These are phyloP conservation scores for Cystoderma amianthinum DNA, from an alignment of 768 basidiomycete species.

Conservation along the genomic window DNA sequence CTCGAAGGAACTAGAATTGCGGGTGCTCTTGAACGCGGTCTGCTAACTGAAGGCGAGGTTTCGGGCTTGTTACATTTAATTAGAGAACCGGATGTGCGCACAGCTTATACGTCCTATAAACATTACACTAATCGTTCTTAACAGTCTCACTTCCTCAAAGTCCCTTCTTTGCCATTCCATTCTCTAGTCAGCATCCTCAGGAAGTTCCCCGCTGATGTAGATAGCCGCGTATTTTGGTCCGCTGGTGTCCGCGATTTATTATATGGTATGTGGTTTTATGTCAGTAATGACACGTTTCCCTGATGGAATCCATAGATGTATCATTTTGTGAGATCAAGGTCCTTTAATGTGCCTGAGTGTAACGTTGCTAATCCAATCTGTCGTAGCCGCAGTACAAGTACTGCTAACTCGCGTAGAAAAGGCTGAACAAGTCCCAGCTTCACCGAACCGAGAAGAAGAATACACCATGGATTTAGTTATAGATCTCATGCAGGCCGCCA, in stretches of 20 bases:
- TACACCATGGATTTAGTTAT: constrained; percentile 28
- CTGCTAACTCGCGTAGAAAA: constrained; percentile 42
- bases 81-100: constrained; percentile 66
- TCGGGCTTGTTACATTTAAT: constrained; percentile 63
- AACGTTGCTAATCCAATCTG: constrained; percentile 2
- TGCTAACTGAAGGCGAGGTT: constrained; percentile 64
- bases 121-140: no score
- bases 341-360: neutral
- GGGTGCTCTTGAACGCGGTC: constrained; percentile 52
- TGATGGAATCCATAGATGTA: constrained; percentile 15
- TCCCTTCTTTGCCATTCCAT: constrained; percentile 76
- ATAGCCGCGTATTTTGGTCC: constrained; percentile 74
- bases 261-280: constrained; percentile 42
- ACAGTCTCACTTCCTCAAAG: constrained; percentile 84
- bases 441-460: constrained; percentile 26
- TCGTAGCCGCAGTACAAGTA: constrained; percentile 46
- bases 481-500: constrained; percentile 40
- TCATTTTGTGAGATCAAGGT: constrained; percentile 21
- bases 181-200: constrained; percentile 66
- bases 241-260: constrained; percentile 52
- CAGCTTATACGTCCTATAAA: no score
- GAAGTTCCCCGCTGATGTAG: constrained; percentile 74
- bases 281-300: no score
- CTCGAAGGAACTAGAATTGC: constrained; percentile 52
- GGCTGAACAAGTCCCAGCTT: constrained; percentile 21